These are phyloP conservation scores for Candida montana DNA, from an alignment of 805 yeast genomes.

Conservation along the genomic window DNA sequence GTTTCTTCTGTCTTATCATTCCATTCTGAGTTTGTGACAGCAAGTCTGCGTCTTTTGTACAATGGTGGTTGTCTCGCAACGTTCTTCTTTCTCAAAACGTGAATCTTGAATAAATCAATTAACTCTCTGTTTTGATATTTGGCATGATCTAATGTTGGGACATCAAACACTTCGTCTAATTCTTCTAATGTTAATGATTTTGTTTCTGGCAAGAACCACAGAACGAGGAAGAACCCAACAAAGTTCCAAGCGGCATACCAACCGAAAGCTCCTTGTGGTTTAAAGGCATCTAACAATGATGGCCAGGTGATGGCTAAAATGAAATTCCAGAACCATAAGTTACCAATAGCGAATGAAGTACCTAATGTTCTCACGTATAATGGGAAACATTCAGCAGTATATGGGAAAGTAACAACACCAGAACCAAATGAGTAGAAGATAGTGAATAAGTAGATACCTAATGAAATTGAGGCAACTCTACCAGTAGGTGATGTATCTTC, in stretches of 20 bases:
- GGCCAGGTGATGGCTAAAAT: conserved; percentile 78
- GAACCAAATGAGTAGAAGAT: conserved; percentile 77
- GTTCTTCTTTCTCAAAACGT: conserved; percentile 41
- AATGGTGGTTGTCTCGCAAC: conserved; percentile 49
- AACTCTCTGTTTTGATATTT: conserved; percentile 36
- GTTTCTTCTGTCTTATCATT: conserved; percentile 50
- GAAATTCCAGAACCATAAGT: conserved; percentile 71
- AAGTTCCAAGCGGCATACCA: conserved; percentile 85
- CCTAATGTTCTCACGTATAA: conserved; percentile 75
- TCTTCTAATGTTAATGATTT: conserved; percentile 64
- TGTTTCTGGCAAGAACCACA: conserved; percentile 68
- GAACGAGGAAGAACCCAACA: conserved; percentile 61
- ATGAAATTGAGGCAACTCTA: conserved; percentile 60
- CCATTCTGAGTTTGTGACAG: conserved; percentile 59
- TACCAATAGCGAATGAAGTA: conserved; percentile 73
- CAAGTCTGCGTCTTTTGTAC: conserved; percentile 52
- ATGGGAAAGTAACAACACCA: conserved; percentile 88
- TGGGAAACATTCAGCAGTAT: conserved; percentile 82
- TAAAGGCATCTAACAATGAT: conserved; percentile 56
- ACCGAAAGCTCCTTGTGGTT: conserved; percentile 82
- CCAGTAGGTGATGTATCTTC: conserved; percentile 36
- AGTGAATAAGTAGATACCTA: conserved; percentile 71
- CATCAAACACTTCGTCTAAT: conserved; percentile 63
- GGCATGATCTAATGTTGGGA: conserved; percentile 54
- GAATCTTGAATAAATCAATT: conserved; percentile 39